Conservation (phyloP, 2,329 filamentous ascomycete species). For the Rachicladosporium sp. region DNA sequence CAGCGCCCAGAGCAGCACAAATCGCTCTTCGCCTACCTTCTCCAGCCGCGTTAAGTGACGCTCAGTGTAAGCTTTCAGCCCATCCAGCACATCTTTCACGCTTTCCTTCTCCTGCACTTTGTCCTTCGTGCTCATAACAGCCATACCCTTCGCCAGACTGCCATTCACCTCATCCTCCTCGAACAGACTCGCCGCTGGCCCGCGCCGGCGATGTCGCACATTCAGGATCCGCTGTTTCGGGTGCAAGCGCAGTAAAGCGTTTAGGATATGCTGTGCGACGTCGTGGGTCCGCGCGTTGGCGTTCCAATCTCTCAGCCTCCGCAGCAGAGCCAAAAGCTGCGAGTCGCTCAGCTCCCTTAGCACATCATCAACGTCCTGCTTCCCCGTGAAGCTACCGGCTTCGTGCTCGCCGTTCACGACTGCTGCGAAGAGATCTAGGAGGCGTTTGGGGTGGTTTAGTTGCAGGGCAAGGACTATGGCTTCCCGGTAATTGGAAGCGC, state of each 20-base stretch:
- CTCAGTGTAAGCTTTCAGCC: conserved; percentile 82
- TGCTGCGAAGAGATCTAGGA: conserved; percentile 71
- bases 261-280: conserved; percentile 75
- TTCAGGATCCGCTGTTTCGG: conserved; percentile 61
- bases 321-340: conserved; percentile 71
- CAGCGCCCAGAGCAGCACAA: conserved; percentile 83
- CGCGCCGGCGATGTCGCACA: conserved; percentile 23
- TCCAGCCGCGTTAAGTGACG: conserved; percentile 83
- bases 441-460: conserved; percentile 81
- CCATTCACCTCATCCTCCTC: conserved; percentile 12
- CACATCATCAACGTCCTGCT: conserved; percentile 68
- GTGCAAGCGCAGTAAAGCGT: conserved; percentile 67
- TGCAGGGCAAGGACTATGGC: conserved; percentile 85
- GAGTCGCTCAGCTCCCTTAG: conserved; percentile 67
- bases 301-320: conserved; percentile 89
- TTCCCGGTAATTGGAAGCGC: conserved; percentile 76
- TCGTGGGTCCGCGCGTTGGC: conserved; percentile 80
- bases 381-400: conserved; percentile 49
- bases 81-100: conserved; percentile 73
- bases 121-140: conserved; percentile 19
- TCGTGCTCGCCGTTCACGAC: conserved; percentile 59
- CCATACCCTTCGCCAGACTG: conserved; percentile 19
- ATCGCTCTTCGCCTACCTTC: conserved; percentile 87
- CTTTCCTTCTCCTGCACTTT: conserved; percentile 35
- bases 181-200: conserved; percentile 5